Evolutionary conservation across 1,139 yeast species (phyloP), one percentile per base, ranked within the genome.

Genomic region (Nadsonia starkeyi-henricii): DNA sequence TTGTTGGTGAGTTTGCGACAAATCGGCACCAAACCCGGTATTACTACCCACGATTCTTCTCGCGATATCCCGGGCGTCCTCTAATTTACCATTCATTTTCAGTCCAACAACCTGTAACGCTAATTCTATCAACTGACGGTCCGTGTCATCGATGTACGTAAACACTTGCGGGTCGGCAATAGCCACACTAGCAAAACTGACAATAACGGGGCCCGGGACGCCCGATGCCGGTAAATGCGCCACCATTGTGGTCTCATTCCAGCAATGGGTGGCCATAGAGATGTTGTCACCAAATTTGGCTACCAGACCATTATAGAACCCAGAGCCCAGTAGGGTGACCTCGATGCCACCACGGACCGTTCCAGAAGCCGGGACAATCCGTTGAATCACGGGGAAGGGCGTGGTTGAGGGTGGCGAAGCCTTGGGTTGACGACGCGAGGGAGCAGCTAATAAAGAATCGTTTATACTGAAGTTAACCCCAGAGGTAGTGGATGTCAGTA

Each of bases 281-380:
- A 75, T 72, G 58, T 79, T 80, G 5, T 85, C 78, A 45, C 98
- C 98, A 66, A 91, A 91, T 62, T 83, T 81, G 20, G 89, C 95
- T 39, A 73, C 70, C 53, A 88, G 71, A 1, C 94, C 95, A 15
- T 85, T 84, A 51, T 80, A 78, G 70, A 91, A 89, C 53, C 88
- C 85, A 50, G 79, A 75, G 2, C 98, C 98, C 44, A 91, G 70
- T 45, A 91, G 68, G 0, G 97, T 91, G 7, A 91, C 85, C 62
- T 91, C 98, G 43, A 88, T 83, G 44, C 98, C 98, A 53, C 98
- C 98, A 57, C 95, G 76, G 19, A 86, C 75, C 8, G 96, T 94
- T 1, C 98, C 98, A 63, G 85, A 94, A 0, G 94, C 82, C 0
- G 98, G 98, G 51, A 91, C 88, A 15, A 91, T 83, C 54, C 95